Evolutionary conservation across 176 grass and related monocot genomes (phyloP).

Genomic region (Tillandsia fasciculata): DNA sequence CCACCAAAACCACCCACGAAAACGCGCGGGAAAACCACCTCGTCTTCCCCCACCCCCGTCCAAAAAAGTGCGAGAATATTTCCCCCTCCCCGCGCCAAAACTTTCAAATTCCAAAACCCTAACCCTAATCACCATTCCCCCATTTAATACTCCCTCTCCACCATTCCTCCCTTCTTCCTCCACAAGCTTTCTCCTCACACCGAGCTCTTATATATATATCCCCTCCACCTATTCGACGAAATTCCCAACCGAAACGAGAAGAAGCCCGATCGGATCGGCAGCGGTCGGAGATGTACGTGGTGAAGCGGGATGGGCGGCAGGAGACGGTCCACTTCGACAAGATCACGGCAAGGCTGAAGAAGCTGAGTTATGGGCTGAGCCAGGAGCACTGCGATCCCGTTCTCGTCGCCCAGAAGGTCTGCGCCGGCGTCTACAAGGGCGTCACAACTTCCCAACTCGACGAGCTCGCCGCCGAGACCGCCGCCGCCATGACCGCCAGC

Average conservation of each 20-base stretch:
- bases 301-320: conserved; percentile 81
- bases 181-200: not conserved
- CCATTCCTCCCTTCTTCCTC: not conserved
- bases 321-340: conserved; percentile 97
- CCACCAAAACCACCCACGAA: not conserved
- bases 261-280: not conserved
- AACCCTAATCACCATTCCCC: not conserved
- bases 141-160: not conserved
- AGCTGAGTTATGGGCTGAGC: conserved; percentile 91
- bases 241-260: conserved; percentile 16
- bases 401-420: conserved; percentile 89
- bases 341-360: conserved; percentile 94
- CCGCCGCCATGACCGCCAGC: conserved; percentile 68
- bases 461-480: conserved; percentile 90
- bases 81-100: not conserved
- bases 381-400: conserved; percentile 98
- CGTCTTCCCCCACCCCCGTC: not conserved
- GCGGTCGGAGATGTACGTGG: conserved; percentile 64
- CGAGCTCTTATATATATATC: not conserved
- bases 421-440: conserved; percentile 84
- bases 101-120: conserved; percentile 1
- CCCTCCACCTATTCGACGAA: conserved; percentile 38
- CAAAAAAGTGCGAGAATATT: not conserved
- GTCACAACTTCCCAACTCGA: conserved; percentile 96
- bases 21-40: not conserved